Percentiles rank a stretch among this genome's conserved stretches.
Evolutionary conservation across 306 rosid genomes (phyloP).

Genomic region (Citrullus amarus): DNA sequence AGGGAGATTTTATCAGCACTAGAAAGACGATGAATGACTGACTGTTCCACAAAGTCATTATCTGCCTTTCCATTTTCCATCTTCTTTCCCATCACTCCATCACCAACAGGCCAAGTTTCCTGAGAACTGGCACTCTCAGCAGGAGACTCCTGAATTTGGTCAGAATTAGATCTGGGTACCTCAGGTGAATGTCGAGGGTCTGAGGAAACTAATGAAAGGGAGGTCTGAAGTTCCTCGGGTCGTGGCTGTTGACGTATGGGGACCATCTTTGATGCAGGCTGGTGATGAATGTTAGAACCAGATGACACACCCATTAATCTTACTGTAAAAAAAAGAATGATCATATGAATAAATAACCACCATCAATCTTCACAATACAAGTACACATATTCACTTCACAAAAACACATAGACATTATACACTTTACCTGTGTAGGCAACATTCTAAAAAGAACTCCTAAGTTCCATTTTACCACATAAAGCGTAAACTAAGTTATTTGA

Average conservation of each 20-base stretch:
- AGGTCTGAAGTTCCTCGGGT: slow-evolving; percentile 65
- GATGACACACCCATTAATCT: slow-evolving; percentile 41
- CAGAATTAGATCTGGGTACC: slow-evolving; percentile 75
- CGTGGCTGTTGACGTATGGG: slow-evolving; percentile 85
- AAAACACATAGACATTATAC: neutral
- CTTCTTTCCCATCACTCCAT: slow-evolving; percentile 60
- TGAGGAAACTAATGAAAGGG: slow-evolving; percentile 67
- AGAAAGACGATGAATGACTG: slow-evolving; percentile 73
- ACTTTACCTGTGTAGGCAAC: neutral
- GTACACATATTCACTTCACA: neutral
- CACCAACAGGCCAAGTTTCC: slow-evolving; percentile 78
- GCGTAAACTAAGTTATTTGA: neutral
- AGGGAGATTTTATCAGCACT: slow-evolving; percentile 71
- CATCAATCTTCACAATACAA: neutral
- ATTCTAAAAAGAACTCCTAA: neutral
- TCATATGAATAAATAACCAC: neutral
- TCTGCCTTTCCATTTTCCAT: slow-evolving; percentile 75
- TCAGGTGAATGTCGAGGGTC: slow-evolving; percentile 73
- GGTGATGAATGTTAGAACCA: slow-evolving; percentile 51
- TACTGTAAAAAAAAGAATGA: neutral
- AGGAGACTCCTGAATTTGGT: slow-evolving; percentile 68
- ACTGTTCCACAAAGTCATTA: slow-evolving; percentile 56
- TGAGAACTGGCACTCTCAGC: slow-evolving; percentile 92
- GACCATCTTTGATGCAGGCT: slow-evolving; percentile 40
- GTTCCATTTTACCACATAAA: neutral